Percentiles rank a stretch among this genome's conserved stretches.
phyloP scores from a whole-genome alignment of 2,329 filamentous ascomycete species.

The Teratosphaeria viscida region DNA sequence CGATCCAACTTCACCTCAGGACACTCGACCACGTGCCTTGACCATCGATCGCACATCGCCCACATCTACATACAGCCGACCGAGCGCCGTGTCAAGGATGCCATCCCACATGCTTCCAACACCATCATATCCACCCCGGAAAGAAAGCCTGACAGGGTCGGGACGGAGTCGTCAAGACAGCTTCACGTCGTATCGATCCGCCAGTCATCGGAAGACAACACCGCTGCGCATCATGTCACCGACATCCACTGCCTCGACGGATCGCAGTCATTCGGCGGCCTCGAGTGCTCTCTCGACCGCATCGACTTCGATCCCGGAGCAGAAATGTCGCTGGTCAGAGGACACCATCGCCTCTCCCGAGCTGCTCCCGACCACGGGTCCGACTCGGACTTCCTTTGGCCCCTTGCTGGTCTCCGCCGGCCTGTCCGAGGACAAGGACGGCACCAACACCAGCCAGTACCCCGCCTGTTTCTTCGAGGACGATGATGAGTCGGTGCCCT shows the following conservation, averaged over 20 bases:
- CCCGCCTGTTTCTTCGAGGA: slow-evolving; percentile 24
- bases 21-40: not conserved
- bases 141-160: slow-evolving; percentile 17
- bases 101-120: slow-evolving; percentile 8
- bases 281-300: not conserved
- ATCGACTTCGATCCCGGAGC: slow-evolving; percentile 1
- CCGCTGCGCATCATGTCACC: slow-evolving; percentile 16
- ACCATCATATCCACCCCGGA: slow-evolving; percentile 16
- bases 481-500: slow-evolving; percentile 12
- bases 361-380: slow-evolving; percentile 8
- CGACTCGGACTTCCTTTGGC: slow-evolving; percentile 14
- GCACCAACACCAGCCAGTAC: slow-evolving; percentile 10
- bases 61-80: not conserved
- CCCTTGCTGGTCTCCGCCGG: slow-evolving; percentile 7
- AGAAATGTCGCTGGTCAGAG: slow-evolving; percentile 18
- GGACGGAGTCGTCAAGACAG: slow-evolving; percentile 19
- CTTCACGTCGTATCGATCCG: slow-evolving; percentile 12
- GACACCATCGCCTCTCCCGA: slow-evolving; percentile 18
- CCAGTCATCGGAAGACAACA: slow-evolving; percentile 4
- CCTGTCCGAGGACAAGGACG: slow-evolving; percentile 3
- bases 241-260: slow-evolving; percentile 1
- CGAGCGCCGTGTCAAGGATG: not conserved
- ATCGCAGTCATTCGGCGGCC: not conserved
- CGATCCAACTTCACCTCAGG: not conserved
- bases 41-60: slow-evolving; percentile 1